These are phyloP conservation scores for Elsinoe australis DNA, from an alignment of 2,329 filamentous ascomycete species.

Conservation along the genomic window DNA sequence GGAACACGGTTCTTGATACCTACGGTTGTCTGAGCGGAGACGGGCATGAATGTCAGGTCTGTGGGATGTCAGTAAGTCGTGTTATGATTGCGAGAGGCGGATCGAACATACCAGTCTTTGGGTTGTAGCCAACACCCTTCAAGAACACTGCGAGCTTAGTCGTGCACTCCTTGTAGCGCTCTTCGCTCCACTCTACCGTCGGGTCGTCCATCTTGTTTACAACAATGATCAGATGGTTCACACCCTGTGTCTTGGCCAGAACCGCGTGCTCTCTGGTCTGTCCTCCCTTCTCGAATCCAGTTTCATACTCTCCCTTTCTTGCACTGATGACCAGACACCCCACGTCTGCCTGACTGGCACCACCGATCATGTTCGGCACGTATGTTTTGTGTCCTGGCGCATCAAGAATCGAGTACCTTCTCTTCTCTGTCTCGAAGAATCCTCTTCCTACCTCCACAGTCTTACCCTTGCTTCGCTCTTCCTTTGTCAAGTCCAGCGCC, in stretches of 20 bases:
- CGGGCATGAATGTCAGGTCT: conserved; percentile 91
- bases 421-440: conserved; percentile 95
- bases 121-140: conserved; percentile 87
- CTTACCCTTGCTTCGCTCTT: conserved; percentile 93
- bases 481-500: conserved; percentile 94
- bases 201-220: conserved; percentile 99
- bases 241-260: conserved; percentile 94
- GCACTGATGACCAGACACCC: conserved; percentile 94
- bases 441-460: conserved; percentile 94
- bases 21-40: conserved; percentile 77
- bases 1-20: conserved; percentile 86
- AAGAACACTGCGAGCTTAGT: conserved; percentile 81
- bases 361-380: conserved; percentile 93
- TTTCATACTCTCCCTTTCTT: conserved; percentile 97
- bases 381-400: conserved; percentile 97
- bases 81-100: no score
- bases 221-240: conserved; percentile 88
- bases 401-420: conserved; percentile 92
- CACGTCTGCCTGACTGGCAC: conserved; percentile 70
- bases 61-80: conserved; percentile 16
- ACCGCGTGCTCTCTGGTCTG: conserved; percentile 97
- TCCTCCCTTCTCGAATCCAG: conserved; percentile 91
- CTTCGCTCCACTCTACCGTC: conserved; percentile 92
- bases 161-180: conserved; percentile 86
- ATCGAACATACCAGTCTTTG: conserved; percentile 53